These are phyloP conservation scores for Dittrichia graveolens DNA, from an alignment of 129 eudicot genomes.

Conservation along the genomic window DNA sequence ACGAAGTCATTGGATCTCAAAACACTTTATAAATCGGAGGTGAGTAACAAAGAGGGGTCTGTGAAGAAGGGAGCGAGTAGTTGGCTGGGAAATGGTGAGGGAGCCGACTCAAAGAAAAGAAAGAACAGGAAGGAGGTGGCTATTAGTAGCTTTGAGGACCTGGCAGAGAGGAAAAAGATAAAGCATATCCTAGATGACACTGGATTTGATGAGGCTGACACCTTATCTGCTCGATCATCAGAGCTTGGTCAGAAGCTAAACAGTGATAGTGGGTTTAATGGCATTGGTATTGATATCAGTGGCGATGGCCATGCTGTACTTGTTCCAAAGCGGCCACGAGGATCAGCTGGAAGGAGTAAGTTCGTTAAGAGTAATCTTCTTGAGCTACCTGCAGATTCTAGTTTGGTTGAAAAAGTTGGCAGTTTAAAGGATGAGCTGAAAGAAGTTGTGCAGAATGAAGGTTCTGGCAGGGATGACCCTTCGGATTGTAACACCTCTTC, in stretches of 20 bases:
- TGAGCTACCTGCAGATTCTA: slow-evolving; percentile 32
- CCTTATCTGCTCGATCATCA: not conserved
- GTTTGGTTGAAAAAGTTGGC: slow-evolving; percentile 39
- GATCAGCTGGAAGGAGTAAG: slow-evolving; percentile 60
- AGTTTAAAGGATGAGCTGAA: slow-evolving; percentile 30
- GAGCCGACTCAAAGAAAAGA: slow-evolving; percentile 42
- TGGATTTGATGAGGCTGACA: slow-evolving; percentile 21
- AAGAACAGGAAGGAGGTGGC: slow-evolving; percentile 53
- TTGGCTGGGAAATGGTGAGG: slow-evolving; percentile 42
- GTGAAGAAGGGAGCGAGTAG: slow-evolving; percentile 35
- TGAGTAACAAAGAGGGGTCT: slow-evolving; percentile 29
- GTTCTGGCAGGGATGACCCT: slow-evolving; percentile 26
- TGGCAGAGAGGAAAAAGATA: slow-evolving; percentile 42
- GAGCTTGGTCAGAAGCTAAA: slow-evolving; percentile 35
- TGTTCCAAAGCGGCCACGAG: slow-evolving; percentile 77
- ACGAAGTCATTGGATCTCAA: slow-evolving; percentile 59
- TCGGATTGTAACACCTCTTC: slow-evolving; percentile 2
- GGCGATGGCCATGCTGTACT: slow-evolving; percentile 37
- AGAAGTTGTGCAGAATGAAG: slow-evolving; percentile 21
- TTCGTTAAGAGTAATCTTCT: slow-evolving; percentile 26
- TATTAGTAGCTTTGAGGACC: slow-evolving; percentile 39
- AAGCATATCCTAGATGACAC: slow-evolving; percentile 40
- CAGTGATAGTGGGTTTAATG: slow-evolving; percentile 25
- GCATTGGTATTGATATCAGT: slow-evolving; percentile 40
- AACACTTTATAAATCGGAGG: slow-evolving; percentile 47